Evolutionary conservation across 2,329 filamentous ascomycete genomes (phyloP), one percentile per base, ranked within the genome.

Genomic region (Teratosphaeria pseudoeucalypti): DNA sequence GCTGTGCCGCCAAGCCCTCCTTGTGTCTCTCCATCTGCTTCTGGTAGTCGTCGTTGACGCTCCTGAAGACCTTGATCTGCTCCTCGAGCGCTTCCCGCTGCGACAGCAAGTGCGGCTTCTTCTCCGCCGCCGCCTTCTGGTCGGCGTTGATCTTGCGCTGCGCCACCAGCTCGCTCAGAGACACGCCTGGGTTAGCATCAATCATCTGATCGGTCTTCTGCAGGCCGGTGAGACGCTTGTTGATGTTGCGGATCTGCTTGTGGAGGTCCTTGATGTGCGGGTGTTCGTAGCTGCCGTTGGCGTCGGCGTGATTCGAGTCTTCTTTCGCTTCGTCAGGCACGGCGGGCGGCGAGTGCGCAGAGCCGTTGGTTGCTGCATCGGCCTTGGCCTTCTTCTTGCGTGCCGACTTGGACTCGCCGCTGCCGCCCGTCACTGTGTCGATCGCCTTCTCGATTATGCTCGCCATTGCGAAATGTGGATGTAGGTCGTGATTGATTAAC

Each of bases 171-270:
- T 92, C 84, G 59, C 92, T 88, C 57, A 92, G 83, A 10, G 83
- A 81, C 73, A 88, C 86, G 72, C 77, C 84, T 61, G 85, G 79
- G 76, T 92, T 84, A 72, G 89, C 85, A 64, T 79, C 81, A 65
- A 91, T 78, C 66, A 92, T 78, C 56, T 79, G 69, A 67, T 91
- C 87, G 70, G 87, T 86, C 77, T 89, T 91, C 67, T 84, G 82
- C 65, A 85, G 85, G 72, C 86, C 85, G 71, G 82, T 79, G 86
- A 97, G 86, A 78, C 96, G 96, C 83, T 96, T 97, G 80, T 86
- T 88, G 70, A 94, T 79, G 75, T 94, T 95, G 71, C 92, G 91
- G 68, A 96, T 89, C 75, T 85, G 90, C 92, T 95, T 96, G 72
- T 92, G 85, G 56, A 97, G 81, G 73, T 97, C 92, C 72, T 86